Percentiles rank a stretch among this genome's conserved stretches.
These are phyloP conservation scores for Pseudogymnoascus sp. DNA, from an alignment of 2,329 filamentous ascomycete species.

Conservation along the genomic window DNA sequence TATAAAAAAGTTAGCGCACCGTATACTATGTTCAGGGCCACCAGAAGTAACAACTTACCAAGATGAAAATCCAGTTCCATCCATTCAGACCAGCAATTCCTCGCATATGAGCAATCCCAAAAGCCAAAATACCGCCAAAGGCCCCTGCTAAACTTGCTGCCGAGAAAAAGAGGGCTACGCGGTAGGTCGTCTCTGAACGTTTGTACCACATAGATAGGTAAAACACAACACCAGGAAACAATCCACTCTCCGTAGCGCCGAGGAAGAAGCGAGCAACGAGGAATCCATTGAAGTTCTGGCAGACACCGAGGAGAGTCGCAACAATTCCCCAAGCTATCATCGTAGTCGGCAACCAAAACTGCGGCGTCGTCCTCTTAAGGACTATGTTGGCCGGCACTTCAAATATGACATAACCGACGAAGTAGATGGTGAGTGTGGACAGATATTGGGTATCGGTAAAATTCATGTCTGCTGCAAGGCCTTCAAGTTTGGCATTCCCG, in stretches of 20 bases:
- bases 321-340: slow-evolving; percentile 49
- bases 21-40: background rate
- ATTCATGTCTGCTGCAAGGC: slow-evolving; percentile 41
- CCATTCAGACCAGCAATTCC: slow-evolving; percentile 44
- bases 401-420: slow-evolving; percentile 51
- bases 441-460: slow-evolving; percentile 57
- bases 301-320: slow-evolving; percentile 42
- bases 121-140: slow-evolving; percentile 48
- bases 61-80: slow-evolving; percentile 53
- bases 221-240: slow-evolving; percentile 71
- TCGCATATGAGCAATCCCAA: slow-evolving; percentile 46
- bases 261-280: slow-evolving; percentile 46
- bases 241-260: slow-evolving; percentile 49
- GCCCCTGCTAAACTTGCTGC: slow-evolving; percentile 47
- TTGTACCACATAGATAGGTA: slow-evolving; percentile 66
- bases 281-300: slow-evolving; percentile 42
- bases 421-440: slow-evolving; percentile 58
- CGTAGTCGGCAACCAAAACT: slow-evolving; percentile 48
- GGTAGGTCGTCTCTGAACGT: slow-evolving; percentile 43
- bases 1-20: slow-evolving; percentile 13
- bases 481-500: slow-evolving; percentile 50
- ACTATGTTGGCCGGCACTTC: slow-evolving; percentile 57
- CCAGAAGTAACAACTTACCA: background rate
- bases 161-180: slow-evolving; percentile 48
- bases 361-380: slow-evolving; percentile 50